Percentiles rank a stretch among this genome's conserved stretches.
These are phyloP conservation scores for Fonsecaea pedrosoi DNA, from an alignment of 2,329 filamentous ascomycete genomes.

Conservation along the genomic window DNA sequence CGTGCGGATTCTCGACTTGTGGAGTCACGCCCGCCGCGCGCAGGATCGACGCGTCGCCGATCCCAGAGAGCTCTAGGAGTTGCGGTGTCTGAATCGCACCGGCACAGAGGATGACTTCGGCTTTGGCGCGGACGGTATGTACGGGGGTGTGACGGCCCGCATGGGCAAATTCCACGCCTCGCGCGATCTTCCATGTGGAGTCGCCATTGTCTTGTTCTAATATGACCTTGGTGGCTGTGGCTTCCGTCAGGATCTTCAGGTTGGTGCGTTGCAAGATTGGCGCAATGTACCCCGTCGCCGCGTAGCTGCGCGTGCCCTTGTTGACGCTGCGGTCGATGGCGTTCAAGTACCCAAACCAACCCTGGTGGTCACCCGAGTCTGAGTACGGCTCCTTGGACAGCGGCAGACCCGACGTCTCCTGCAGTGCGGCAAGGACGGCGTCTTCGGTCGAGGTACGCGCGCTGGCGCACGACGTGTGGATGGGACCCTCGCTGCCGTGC, in stretches of 20 bases:
- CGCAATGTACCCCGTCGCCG: constrained; percentile 48
- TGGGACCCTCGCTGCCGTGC: constrained; percentile 36
- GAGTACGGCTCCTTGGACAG: constrained; percentile 24
- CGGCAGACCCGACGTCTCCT: constrained; percentile 32
- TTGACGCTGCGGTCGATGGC: constrained; percentile 18
- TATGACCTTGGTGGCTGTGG: constrained; percentile 48
- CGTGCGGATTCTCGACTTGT: constrained; percentile 50
- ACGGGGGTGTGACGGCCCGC: constrained; percentile 41
- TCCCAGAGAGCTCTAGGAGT: constrained; percentile 65
- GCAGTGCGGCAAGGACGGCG: constrained; percentile 17
- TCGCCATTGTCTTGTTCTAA: constrained; percentile 29
- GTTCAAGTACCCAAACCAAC: constrained; percentile 20
- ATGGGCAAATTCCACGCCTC: constrained; percentile 54
- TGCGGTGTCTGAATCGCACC: constrained; percentile 65
- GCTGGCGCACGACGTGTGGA: constrained; percentile 35
- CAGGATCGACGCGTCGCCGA: constrained; percentile 58
- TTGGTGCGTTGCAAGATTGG: constrained; percentile 50
- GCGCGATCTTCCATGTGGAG: constrained; percentile 38
- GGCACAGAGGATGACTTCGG: constrained; percentile 65
- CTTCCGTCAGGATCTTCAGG: constrained; percentile 54
- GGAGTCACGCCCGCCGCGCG: constrained; percentile 48
- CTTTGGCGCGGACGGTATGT: constrained; percentile 44
- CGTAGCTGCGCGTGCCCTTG: constrained; percentile 47
- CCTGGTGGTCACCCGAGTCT: constrained; percentile 27
- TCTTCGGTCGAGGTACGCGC: constrained; percentile 18